Conservation (phyloP, 805 yeast genomes). For the Monosporozyma yasuniensis region DNA sequence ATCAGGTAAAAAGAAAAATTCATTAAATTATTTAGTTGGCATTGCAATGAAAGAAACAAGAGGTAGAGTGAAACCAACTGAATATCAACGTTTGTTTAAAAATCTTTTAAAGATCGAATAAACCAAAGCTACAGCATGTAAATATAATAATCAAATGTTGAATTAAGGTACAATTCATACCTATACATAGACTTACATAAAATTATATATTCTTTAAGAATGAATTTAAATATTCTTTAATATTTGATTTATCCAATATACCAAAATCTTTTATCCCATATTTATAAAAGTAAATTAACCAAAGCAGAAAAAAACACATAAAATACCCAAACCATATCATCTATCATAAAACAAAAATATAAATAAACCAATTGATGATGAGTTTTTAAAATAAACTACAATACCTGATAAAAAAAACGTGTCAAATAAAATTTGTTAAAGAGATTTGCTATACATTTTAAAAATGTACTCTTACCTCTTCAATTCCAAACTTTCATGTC, state of each 20-base stretch:
- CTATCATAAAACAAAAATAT: neutral
- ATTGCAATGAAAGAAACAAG: slow-evolving; percentile 72
- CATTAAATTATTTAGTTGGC: slow-evolving; percentile 75
- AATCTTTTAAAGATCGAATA: slow-evolving; percentile 15
- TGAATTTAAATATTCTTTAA: neutral
- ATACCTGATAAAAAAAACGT: neutral
- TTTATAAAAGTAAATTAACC: neutral
- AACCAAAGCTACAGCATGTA: slow-evolving; percentile 5
- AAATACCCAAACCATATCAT: neutral
- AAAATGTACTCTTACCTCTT: neutral
- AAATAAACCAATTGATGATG: neutral
- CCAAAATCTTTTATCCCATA: neutral
- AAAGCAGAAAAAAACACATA: neutral
- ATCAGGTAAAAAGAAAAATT: slow-evolving; percentile 48
- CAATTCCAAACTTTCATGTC: slow-evolving; percentile 35
- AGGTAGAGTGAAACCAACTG: slow-evolving; percentile 41
- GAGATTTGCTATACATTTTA: neutral
- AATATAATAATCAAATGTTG: neutral
- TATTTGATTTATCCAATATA: neutral
- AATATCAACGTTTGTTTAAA: slow-evolving; percentile 31
- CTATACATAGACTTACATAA: neutral
- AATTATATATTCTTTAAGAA: neutral
- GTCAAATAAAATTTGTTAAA: neutral
- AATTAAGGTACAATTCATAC: neutral
- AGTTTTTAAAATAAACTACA: neutral